Percentiles rank a stretch among this genome's conserved stretches.
phyloP scores from a whole-genome alignment of 768 basidiomycete species.

The Trametes maxima region DNA sequence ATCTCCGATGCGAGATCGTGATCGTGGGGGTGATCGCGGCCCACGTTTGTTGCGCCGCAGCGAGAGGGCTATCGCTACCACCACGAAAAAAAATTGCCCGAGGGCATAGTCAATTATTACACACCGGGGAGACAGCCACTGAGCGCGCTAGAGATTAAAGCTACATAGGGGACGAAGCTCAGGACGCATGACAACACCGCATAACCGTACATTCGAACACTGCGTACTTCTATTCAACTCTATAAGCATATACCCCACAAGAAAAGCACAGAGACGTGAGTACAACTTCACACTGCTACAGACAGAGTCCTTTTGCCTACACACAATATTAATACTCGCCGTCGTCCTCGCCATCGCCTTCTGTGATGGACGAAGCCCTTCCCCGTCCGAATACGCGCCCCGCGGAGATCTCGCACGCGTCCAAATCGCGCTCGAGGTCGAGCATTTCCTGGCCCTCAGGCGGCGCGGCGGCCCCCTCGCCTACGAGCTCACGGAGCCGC shows the following conservation, averaged over 20 bases:
- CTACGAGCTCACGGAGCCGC: constrained; percentile 49
- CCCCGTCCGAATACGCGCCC: constrained; percentile 26
- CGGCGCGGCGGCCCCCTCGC: constrained; percentile 40
- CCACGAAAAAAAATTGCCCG: neutral
- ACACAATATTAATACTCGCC: constrained; percentile 2
- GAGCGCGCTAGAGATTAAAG: neutral
- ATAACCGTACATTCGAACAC: no score
- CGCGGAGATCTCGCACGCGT: constrained; percentile 49
- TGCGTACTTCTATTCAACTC: no score
- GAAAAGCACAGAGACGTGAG: neutral
- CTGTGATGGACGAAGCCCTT: constrained; percentile 18
- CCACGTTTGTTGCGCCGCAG: neutral
- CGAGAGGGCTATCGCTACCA: neutral
- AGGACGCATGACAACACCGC: no score
- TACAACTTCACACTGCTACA: neutral
- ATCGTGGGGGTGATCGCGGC: constrained; percentile 12
- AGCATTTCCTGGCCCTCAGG: constrained; percentile 40
- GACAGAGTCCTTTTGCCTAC: neutral
- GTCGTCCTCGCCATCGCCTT: constrained; percentile 18
- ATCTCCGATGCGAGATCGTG: constrained; percentile 14
- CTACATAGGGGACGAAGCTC: no score
- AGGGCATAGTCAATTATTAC: neutral
- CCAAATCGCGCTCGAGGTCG: constrained; percentile 63
- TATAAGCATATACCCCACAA: no score
- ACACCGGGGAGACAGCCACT: neutral